Conservation (phyloP, 2,329 filamentous ascomycete species). For the Colletotrichum sp. region DNA sequence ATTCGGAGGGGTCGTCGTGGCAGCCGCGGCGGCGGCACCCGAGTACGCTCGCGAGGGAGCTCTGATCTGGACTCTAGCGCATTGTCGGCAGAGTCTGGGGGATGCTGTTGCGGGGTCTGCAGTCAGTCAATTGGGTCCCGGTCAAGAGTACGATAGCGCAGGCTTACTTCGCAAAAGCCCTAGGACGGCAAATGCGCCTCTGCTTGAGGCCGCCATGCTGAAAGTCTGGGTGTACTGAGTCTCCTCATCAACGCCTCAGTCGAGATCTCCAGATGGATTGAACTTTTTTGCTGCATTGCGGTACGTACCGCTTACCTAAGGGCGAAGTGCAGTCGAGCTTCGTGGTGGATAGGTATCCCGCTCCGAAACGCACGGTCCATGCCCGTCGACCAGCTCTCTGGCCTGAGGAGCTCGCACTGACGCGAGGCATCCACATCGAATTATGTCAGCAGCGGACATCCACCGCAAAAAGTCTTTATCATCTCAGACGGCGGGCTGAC, state of each 20-base stretch:
- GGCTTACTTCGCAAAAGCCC: conserved; percentile 56
- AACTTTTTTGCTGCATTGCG: conserved; percentile 31
- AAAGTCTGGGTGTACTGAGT: conserved; percentile 12
- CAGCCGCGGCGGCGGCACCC: conserved; percentile 27
- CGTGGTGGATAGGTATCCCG: not conserved
- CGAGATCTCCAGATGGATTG: conserved; percentile 18
- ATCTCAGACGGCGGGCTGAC: not conserved
- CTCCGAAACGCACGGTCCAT: not conserved
- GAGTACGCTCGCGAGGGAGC: conserved; percentile 38
- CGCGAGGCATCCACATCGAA: not conserved
- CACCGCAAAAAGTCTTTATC: conserved; percentile 14
- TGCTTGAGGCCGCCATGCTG: conserved; percentile 62
- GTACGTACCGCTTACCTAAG: conserved; percentile 30
- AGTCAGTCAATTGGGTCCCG: conserved; percentile 9
- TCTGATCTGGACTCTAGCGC: conserved; percentile 35
- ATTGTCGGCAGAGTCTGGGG: conserved; percentile 41
- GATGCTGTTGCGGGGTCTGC: conserved; percentile 24
- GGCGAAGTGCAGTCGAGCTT: not conserved
- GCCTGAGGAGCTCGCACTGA: not conserved
- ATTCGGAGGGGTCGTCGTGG: conserved; percentile 22
- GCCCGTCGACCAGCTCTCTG: not conserved
- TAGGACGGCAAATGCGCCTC: conserved; percentile 56
- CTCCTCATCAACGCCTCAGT: conserved; percentile 11
- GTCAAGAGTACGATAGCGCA: not conserved
- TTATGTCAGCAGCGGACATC: conserved; percentile 10